Conservation (phyloP, 495 filamentous ascomycete genomes). For the Penicillium subrubescens region DNA sequence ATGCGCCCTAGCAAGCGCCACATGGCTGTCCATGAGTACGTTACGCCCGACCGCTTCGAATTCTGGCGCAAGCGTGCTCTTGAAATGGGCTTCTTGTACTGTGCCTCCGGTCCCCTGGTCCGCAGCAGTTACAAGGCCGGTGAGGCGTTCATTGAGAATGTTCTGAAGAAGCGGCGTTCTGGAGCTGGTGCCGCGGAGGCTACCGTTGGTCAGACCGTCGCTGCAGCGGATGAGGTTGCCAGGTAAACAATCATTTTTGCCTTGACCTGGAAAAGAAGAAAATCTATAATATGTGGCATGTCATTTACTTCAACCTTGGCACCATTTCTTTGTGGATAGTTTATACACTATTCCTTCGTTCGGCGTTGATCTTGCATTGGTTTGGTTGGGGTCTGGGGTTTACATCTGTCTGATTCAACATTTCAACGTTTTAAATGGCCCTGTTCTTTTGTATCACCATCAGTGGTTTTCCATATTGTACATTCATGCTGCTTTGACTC, state of each 20-base stretch:
- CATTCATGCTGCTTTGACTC: not conserved
- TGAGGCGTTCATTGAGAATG: slow-evolving; percentile 98
- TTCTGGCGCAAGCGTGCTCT: slow-evolving; percentile 86
- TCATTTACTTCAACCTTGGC: slow-evolving; percentile 1
- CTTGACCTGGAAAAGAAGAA: not conserved
- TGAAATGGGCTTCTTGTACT: slow-evolving; percentile 95
- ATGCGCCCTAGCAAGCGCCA: slow-evolving; percentile 98
- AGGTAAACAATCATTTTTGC: slow-evolving; percentile 24
- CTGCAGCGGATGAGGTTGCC: slow-evolving; percentile 30
- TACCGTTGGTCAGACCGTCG: slow-evolving; percentile 25
- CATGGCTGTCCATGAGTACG: slow-evolving; percentile 92
- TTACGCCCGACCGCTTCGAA: slow-evolving; percentile 88
- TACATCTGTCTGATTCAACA: slow-evolving; percentile 22
- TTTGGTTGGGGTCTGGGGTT: slow-evolving; percentile 12
- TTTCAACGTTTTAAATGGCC: slow-evolving; percentile 21
- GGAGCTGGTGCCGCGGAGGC: slow-evolving; percentile 25
- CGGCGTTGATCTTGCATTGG: slow-evolving; percentile 30
- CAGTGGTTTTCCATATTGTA: slow-evolving; percentile 15
- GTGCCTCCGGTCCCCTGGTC: slow-evolving; percentile 89
- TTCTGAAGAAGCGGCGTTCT: slow-evolving; percentile 80
- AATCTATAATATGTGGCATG: slow-evolving; percentile 10
- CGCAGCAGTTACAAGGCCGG: slow-evolving; percentile 96
- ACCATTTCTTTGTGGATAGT: not conserved
- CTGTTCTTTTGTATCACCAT: slow-evolving; percentile 27
- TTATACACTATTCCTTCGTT: slow-evolving; percentile 12